Percentiles rank a stretch among this genome's conserved stretches.
These are phyloP conservation scores for Aureobasidium sp. DNA, from an alignment of 2,329 filamentous ascomycete species.

Conservation along the genomic window DNA sequence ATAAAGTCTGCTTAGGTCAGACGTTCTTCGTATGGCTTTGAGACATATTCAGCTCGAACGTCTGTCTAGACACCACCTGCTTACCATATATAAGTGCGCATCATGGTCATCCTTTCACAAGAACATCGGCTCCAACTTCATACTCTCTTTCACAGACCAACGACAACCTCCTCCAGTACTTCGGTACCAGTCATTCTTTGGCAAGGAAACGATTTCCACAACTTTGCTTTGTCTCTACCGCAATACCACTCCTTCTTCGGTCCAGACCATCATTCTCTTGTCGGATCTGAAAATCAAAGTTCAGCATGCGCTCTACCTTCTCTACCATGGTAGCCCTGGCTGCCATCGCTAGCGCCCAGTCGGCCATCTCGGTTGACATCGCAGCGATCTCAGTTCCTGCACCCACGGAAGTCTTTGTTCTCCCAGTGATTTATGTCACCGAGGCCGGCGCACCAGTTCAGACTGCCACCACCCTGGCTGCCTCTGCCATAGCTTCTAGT, in stretches of 20 bases:
- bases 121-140: neutral
- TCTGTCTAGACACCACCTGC: neutral
- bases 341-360: neutral
- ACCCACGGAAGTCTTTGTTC: neutral
- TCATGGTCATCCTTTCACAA: neutral
- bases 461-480: neutral
- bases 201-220: neutral
- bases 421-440: neutral
- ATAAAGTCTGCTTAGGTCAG: neutral
- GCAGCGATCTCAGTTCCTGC: neutral
- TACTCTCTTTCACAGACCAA: neutral
- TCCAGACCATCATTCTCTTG: neutral
- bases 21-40: neutral
- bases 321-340: neutral
- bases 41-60: neutral
- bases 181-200: neutral
- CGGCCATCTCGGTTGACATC: neutral
- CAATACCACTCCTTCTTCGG: too few species aligned
- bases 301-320: neutral
- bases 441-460: neutral
- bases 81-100: neutral
- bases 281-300: neutral
- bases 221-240: neutral
- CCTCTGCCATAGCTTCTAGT: neutral
- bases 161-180: neutral